Base-by-base conservation (phyloP, 441 rosid genomes). In the Adansonia gregorii region DNA sequence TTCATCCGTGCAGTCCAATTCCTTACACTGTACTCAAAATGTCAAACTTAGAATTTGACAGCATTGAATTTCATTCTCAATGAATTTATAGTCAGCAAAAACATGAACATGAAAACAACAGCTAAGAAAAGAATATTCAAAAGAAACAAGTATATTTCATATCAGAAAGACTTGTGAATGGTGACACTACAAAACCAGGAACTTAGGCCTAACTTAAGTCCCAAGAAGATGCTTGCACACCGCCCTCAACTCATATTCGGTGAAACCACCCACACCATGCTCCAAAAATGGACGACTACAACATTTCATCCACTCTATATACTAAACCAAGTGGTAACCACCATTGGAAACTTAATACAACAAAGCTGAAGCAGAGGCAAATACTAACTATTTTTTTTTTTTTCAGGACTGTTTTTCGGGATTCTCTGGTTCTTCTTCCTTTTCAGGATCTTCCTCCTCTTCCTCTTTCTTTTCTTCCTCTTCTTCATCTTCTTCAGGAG, bases 401-500 rank as follows among this genome's bases (percentile, higher is more conserved):
- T 31, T 3, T 31, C 35, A 56, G 90, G 94, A 54, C 78, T 84
- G 79, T 54, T 86, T 74, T 12, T 88, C 90, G 0, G 93, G 93
- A 45, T 88, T 80, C 52, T 89, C 90, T 5, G 84, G 79, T 2
- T 88, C 81, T 65, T 80, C 87, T 78, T 90, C 95, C 76, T 89
- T 83, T 61, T 89, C 97, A 6, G 91, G 92, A 63, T 89, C 91
- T 79, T 88, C 88, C 86, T 86, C 87, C 78, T 86, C 87, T 75
- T 89, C 84, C 83, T 87, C 84, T 70, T 90, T 78, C 72, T 88
- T 81, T 75, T 94, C 97, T 75, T 91, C 97, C 72, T 92, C 97
- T 76, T 91, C 97, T 77, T 91, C 97, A 4, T 94, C 97, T 81
- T 93, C 97, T 81, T 83, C 92, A 0, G 97, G 97, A 72, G 97